Evolutionary conservation across 441 rosid species (phyloP).

Genomic region (Gossypium lobatum): DNA sequence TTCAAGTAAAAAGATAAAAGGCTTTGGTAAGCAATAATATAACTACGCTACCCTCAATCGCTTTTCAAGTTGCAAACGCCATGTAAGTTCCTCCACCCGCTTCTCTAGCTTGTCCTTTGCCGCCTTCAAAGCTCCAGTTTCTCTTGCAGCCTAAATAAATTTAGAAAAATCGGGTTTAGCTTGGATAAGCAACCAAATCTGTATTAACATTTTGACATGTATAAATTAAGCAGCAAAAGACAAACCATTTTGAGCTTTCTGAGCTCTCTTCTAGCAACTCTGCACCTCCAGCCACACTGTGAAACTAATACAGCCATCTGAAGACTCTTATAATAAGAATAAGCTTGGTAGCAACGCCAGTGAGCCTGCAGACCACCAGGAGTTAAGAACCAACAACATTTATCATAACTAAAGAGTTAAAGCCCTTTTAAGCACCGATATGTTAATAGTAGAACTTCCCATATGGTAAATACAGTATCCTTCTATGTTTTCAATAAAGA

Average conservation of each 20-base stretch:
- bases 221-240: conserved; percentile 24
- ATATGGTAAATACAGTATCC: conserved; percentile 12
- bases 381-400: conserved; percentile 9
- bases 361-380: conserved; percentile 56
- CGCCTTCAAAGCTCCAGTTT: conserved; percentile 97
- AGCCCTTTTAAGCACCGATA: background rate
- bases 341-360: conserved; percentile 60
- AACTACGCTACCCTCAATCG: conserved; percentile 69
- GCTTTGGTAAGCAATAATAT: background rate
- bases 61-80: conserved; percentile 97
- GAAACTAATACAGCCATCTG: conserved; percentile 76
- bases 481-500: background rate
- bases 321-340: conserved; percentile 68
- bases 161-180: conserved; percentile 15
- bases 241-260: conserved; percentile 89
- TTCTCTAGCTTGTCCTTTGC: conserved; percentile 97
- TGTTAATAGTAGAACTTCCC: background rate
- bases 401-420: background rate
- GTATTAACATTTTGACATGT: background rate
- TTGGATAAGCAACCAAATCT: conserved; percentile 9
- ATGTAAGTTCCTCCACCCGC: conserved; percentile 97
- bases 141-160: conserved; percentile 81
- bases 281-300: conserved; percentile 97
- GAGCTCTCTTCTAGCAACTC: conserved; percentile 94
- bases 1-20: background rate